Conservation (phyloP, 257 asterid species). For the Primulina huaijiensis region DNA sequence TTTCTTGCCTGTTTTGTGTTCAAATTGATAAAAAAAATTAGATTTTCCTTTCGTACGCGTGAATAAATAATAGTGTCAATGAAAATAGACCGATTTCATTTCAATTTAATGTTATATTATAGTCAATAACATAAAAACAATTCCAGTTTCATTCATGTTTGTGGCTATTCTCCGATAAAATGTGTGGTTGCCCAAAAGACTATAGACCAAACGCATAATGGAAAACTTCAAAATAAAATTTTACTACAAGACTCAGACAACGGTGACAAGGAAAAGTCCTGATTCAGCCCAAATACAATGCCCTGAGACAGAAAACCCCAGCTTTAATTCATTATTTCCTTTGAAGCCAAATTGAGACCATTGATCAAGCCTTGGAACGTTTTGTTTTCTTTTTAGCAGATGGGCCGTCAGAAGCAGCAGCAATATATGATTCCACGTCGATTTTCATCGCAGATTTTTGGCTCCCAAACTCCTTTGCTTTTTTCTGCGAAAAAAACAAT, state of each 20-base stretch:
- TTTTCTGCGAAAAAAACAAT: slow-evolving; percentile 44
- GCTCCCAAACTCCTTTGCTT: slow-evolving; percentile 60
- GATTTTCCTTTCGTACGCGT: too few species aligned
- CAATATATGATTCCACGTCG: slow-evolving; percentile 58
- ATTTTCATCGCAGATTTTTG: slow-evolving; percentile 57
- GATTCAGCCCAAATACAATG: background rate
- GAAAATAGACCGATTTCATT: background rate
- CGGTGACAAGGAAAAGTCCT: background rate
- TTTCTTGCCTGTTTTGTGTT: too few species aligned
- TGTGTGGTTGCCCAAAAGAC: too few species aligned
- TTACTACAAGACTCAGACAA: background rate
- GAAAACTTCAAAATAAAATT: background rate
- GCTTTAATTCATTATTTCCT: background rate
- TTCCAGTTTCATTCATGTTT: background rate
- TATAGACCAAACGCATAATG: too few species aligned
- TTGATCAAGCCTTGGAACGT: slow-evolving; percentile 17
- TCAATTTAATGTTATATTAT: background rate
- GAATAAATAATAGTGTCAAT: background rate
- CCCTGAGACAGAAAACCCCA: background rate
- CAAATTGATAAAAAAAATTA: background rate
- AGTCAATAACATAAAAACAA: background rate
- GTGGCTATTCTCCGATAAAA: too few species aligned
- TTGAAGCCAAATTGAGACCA: background rate
- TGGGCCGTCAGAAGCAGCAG: slow-evolving; percentile 37
- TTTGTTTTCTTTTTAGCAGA: slow-evolving; percentile 50